Percentiles rank a stretch among this genome's conserved stretches.
phyloP scores from a whole-genome alignment of 352 stramenopile genomes.

The Globisporangium sylvaticum region DNA sequence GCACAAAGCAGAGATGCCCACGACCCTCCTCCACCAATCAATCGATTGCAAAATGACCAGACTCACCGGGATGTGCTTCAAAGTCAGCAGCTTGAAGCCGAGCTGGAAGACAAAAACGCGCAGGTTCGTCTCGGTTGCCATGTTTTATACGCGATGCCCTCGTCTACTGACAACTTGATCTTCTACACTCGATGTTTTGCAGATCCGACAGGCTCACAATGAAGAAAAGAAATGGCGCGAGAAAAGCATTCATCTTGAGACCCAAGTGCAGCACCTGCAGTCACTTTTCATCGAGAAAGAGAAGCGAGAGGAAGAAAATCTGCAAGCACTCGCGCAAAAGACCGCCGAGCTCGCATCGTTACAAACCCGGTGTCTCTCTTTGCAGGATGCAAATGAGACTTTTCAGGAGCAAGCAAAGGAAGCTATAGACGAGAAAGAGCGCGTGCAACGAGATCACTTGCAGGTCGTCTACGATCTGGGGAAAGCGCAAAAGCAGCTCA shows the following conservation, averaged over 20 bases:
- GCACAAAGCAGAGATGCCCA: not conserved
- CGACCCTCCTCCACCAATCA: not conserved
- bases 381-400: constrained; percentile 34
- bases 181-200: not conserved
- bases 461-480: constrained; percentile 47
- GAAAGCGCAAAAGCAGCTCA: constrained; percentile 44
- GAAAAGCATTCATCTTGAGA: constrained; percentile 17
- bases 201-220: constrained; percentile 11
- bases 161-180: not conserved
- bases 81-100: constrained; percentile 12
- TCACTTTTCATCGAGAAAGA: constrained; percentile 24
- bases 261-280: constrained; percentile 22
- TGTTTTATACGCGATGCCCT: not conserved
- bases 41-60: constrained; percentile 1
- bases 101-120: constrained; percentile 9
- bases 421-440: constrained; percentile 33
- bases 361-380: constrained; percentile 22
- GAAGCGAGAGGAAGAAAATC: constrained; percentile 19
- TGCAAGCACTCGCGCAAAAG: constrained; percentile 26
- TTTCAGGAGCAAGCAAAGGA: constrained; percentile 31
- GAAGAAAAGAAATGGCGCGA: constrained; percentile 22
- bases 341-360: constrained; percentile 22
- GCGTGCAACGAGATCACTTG: constrained; percentile 42
- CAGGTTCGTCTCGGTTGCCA: constrained; percentile 3
- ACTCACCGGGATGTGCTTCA: not conserved